Evolutionary conservation across 1,139 yeast genomes (phyloP), one percentile per base, ranked within the genome.

Genomic region (Nadsonia starkeyi-henricii): DNA sequence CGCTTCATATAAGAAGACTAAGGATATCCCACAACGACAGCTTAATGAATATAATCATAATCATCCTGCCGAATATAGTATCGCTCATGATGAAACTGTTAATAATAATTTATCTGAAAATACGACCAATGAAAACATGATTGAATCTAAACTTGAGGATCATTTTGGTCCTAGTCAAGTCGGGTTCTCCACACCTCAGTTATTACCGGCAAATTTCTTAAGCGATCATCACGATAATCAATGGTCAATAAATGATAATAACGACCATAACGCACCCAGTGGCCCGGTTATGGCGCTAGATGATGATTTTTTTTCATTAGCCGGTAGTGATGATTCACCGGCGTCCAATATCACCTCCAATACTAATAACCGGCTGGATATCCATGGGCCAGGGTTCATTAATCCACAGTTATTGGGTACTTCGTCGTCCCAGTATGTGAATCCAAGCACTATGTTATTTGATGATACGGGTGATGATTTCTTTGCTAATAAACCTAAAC

Each of bases 161-260:
- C 58, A 62, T 8, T 53, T 62, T 23, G 69, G 66, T 21, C 80
- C 89, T 1, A 74, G 74, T 42, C 85, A 81, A 58, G 86, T 81
- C 13, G 85, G 79, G 5, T 84, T 83, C 60, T 78, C 93, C 1
- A 82, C 94, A 2, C 95, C 95, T 1, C 94, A 84, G 61, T 61
- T 79, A 48, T 64, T 70, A 54, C 64, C 65, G 19, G 58, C 59
- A 17, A 60, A 61, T 28, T 58, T 66, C 46, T 45, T 13, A 18
- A 36, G 5, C 37, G 44, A 4, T 36, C 45, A 26, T n/a, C 33
- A 5, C 23, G 21, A 21, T 41, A 46, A 23, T 23, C 28, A 23
- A 9, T 23, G 28, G 28, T 23, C 28, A 5, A 5, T 23, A 9
- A 23, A 23, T 23, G 28, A 23, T 23, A 12, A 33, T 33, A 4